Percentiles rank a stretch among this genome's conserved stretches.
Evolutionary conservation across 129 eudicot species (phyloP).

Genomic region (Ambrosia artemisiifolia): DNA sequence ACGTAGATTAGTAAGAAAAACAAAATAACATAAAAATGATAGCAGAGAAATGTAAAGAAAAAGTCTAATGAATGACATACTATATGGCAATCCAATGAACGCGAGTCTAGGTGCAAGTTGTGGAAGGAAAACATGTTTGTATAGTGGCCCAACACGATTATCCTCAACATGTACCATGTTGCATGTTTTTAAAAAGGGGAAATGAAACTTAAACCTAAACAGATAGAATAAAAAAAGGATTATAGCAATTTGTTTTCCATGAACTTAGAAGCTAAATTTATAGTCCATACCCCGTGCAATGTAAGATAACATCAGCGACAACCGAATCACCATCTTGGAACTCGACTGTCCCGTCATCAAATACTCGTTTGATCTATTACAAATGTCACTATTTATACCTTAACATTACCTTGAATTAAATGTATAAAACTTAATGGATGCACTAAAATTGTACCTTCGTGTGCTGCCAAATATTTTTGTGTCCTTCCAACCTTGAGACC

Average conservation of each 20-base stretch:
- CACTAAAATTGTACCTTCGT: constrained; percentile 31
- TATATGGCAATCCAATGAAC: constrained; percentile 39
- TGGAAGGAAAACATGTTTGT: constrained; percentile 64
- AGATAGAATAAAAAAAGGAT: constrained; percentile 6
- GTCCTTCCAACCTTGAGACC: constrained; percentile 26
- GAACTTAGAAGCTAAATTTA: not conserved
- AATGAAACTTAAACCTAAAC: constrained; percentile 39
- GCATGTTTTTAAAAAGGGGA: constrained; percentile 48
- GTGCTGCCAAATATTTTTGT: constrained; percentile 56
- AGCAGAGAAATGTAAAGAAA: not conserved
- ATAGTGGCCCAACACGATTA: constrained; percentile 69
- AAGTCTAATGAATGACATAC: not conserved
- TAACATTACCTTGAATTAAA: not conserved
- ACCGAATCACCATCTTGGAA: constrained; percentile 50
- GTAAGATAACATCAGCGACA: constrained; percentile 53
- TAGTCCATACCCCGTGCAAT: constrained; percentile 64
- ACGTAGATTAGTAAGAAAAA: not conserved
- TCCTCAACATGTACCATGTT: constrained; percentile 48
- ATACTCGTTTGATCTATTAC: constrained; percentile 40
- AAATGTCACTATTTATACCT: not conserved
- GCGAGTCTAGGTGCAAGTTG: constrained; percentile 51
- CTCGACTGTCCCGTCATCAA: constrained; percentile 47
- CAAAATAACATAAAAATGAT: not conserved
- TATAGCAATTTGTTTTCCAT: not conserved
- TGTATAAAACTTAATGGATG: not conserved